phyloP scores from a whole-genome alignment of 352 stramenopile genomes.

The Pythium vanterpoolii region DNA sequence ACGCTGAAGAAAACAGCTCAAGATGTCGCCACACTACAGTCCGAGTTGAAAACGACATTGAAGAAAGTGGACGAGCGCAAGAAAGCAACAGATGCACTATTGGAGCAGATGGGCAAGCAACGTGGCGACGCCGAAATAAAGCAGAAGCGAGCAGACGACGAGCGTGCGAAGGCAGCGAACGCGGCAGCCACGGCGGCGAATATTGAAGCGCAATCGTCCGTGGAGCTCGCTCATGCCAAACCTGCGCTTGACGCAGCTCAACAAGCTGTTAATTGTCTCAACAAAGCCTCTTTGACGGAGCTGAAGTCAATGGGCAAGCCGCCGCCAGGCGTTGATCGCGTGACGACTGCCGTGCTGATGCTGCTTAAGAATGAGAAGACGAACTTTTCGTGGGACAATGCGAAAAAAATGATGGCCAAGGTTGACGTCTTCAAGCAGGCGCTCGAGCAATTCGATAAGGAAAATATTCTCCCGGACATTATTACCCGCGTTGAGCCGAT shows the following conservation, averaged over 20 bases:
- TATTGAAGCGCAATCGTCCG: constrained; percentile 68
- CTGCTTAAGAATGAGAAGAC: constrained; percentile 93
- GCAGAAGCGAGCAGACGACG: constrained; percentile 74
- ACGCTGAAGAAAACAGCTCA: constrained; percentile 82
- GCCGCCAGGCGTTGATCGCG: constrained; percentile 84
- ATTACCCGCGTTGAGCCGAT: constrained; percentile 85
- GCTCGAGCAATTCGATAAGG: constrained; percentile 89
- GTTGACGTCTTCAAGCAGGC: constrained; percentile 90
- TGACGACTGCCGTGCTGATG: constrained; percentile 88
- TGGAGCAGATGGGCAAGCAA: constrained; percentile 90
- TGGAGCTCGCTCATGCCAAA: constrained; percentile 77
- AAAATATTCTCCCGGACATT: constrained; percentile 89
- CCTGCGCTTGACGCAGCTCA: constrained; percentile 79
- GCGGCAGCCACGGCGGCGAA: constrained; percentile 60
- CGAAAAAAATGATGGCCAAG: constrained; percentile 96
- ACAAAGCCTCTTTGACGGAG: constrained; percentile 86
- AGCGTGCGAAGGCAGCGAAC: constrained; percentile 66
- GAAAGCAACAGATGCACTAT: constrained; percentile 75
- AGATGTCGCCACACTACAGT: constrained; percentile 77
- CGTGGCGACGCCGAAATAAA: constrained; percentile 87
- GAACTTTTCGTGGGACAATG: constrained; percentile 93
- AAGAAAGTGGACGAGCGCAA: constrained; percentile 91
- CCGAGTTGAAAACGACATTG: constrained; percentile 86
- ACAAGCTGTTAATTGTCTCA: constrained; percentile 87
- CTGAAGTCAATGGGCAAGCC: constrained; percentile 89